phyloP scores from a whole-genome alignment of 169 alveolate species.

The Plasmodium cynomolgi region DNA sequence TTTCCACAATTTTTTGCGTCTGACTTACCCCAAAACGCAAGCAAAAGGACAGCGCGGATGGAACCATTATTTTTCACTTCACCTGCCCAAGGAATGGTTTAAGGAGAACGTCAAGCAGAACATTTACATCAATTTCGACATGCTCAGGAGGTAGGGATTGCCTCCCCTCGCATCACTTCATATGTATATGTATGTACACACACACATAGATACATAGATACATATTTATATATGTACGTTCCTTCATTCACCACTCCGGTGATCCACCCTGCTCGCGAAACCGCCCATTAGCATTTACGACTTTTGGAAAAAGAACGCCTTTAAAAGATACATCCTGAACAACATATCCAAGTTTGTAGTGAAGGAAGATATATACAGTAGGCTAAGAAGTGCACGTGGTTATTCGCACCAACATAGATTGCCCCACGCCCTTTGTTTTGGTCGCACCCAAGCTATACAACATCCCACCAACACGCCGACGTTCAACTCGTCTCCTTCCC shows the following conservation, averaged over 20 bases:
- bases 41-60: not conserved
- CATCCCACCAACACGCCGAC: not conserved
- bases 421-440: not conserved
- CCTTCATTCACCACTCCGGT: not conserved
- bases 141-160: slow-evolving; percentile 10
- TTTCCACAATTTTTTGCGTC: not conserved
- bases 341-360: slow-evolving; percentile 37
- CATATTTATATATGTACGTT: not conserved
- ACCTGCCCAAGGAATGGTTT: slow-evolving; percentile 55
- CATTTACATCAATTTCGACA: slow-evolving; percentile 36
- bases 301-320: slow-evolving; percentile 49
- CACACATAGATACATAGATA: not conserved
- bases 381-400: not conserved
- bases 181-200: too few relatives aligned
- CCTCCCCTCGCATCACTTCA: not conserved
- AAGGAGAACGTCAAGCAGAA: slow-evolving; percentile 48
- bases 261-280: not conserved
- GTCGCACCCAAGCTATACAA: not conserved
- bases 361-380: slow-evolving; percentile 64
- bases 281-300: slow-evolving; percentile 32
- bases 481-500: not conserved
- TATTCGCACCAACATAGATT: not conserved
- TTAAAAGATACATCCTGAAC: slow-evolving; percentile 45
- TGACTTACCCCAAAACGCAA: not conserved
- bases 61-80: not conserved